Evolutionary conservation across 192 early-diverging fungal species (phyloP).

Genomic region (Phycomyces blakesleeanus): DNA sequence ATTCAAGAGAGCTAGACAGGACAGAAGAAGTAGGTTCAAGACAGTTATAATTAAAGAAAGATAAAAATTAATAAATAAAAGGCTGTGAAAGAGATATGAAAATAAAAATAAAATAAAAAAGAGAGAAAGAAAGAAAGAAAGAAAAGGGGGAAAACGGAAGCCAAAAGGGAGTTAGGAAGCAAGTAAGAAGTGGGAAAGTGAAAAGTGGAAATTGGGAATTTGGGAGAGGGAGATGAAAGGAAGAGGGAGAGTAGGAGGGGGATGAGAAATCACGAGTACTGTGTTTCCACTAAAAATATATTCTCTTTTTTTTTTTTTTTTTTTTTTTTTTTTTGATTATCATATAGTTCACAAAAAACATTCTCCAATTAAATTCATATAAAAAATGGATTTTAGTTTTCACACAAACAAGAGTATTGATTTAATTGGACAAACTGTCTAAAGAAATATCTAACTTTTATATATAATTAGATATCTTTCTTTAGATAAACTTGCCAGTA

Average conservation of each 20-base stretch:
- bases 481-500: no score
- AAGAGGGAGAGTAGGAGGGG: background rate
- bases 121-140: background rate
- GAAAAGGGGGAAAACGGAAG: no score
- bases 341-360: background rate
- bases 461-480: no score
- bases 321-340: background rate
- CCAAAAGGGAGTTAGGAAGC: no score
- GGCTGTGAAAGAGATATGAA: background rate
- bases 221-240: no score
- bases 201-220: no score
- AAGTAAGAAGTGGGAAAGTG: no score
- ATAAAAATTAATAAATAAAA: background rate
- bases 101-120: background rate
- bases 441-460: no score
- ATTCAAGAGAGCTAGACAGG: background rate
- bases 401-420: no score
- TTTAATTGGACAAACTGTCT: no score
- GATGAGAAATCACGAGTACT: background rate
- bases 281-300: no score
- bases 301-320: background rate
- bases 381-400: background rate
- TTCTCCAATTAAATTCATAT: background rate
- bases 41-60: background rate
- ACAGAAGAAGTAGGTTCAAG: background rate